Conservation (phyloP, 345 rosid species). For the Citropsis articulata region DNA sequence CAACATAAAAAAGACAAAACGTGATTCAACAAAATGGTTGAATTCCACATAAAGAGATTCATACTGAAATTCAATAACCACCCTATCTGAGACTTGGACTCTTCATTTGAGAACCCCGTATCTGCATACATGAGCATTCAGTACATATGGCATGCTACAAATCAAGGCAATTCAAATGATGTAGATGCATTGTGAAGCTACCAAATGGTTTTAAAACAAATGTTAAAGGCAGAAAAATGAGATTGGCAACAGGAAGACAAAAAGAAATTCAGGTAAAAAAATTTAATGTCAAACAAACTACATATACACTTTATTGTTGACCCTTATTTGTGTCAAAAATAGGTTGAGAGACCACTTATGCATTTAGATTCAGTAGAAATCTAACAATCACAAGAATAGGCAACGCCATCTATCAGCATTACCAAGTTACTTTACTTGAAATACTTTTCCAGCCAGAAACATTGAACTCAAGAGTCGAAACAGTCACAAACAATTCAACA, state of each 20-base stretch:
- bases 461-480: not conserved
- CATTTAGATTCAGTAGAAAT: no score
- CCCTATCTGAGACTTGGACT: not conserved
- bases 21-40: slow-evolving; percentile 1
- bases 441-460: no score
- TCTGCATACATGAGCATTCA: not conserved
- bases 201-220: no score
- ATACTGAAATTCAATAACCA: not conserved
- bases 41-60: not conserved
- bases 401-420: not conserved
- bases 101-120: not conserved
- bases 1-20: no score
- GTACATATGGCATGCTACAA: not conserved
- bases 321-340: no score
- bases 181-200: not conserved
- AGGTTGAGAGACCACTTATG: not conserved
- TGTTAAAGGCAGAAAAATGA: not conserved
- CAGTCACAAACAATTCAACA: not conserved
- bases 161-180: not conserved
- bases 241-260: not conserved
- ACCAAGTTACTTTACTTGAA: not conserved
- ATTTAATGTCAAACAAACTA: no score
- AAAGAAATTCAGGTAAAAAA: no score
- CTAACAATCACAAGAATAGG: no score
- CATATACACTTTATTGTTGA: no score